phyloP scores from a whole-genome alignment of 1,284 basidiomycete genomes.

The Moesziomyces aphidis region DNA sequence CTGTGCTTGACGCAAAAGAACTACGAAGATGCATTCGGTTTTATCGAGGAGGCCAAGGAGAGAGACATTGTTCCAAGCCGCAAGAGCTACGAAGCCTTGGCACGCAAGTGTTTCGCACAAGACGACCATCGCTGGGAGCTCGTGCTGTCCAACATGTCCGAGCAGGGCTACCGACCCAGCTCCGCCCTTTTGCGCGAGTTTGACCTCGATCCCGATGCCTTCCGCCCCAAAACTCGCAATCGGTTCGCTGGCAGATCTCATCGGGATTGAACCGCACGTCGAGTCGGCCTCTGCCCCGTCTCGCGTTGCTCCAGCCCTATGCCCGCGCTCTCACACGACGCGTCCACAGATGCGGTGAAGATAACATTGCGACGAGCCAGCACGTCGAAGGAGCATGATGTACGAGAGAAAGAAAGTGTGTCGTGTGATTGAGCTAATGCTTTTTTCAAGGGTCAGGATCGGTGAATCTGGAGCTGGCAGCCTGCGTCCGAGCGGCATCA shows the following conservation, averaged over 20 bases:
- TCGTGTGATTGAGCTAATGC: background rate
- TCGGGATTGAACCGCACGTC: too few relatives aligned
- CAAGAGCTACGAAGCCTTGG: conserved; percentile 52
- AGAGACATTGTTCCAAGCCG: conserved; percentile 37
- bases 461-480: too few relatives aligned
- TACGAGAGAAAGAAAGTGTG: background rate
- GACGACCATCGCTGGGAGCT: conserved; percentile 48
- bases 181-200: conserved; percentile 10
- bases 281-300: background rate
- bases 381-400: too few relatives aligned
- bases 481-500: background rate
- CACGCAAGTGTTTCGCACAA: conserved; percentile 46
- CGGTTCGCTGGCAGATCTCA: too few relatives aligned
- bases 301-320: background rate
- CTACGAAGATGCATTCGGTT: conserved; percentile 55
- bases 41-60: conserved; percentile 55
- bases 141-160: conserved; percentile 51
- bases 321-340: too few relatives aligned
- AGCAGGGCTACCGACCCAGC: conserved; percentile 33
- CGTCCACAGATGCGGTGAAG: background rate
- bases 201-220: conserved; percentile 5
- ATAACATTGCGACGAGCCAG: background rate
- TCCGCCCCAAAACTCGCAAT: background rate
- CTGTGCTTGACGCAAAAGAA: conserved; percentile 40
- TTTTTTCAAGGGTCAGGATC: too few relatives aligned